Base-by-base conservation (phyloP, 2,329 filamentous ascomycete species). In the Pseudogymnoascus sp. region DNA sequence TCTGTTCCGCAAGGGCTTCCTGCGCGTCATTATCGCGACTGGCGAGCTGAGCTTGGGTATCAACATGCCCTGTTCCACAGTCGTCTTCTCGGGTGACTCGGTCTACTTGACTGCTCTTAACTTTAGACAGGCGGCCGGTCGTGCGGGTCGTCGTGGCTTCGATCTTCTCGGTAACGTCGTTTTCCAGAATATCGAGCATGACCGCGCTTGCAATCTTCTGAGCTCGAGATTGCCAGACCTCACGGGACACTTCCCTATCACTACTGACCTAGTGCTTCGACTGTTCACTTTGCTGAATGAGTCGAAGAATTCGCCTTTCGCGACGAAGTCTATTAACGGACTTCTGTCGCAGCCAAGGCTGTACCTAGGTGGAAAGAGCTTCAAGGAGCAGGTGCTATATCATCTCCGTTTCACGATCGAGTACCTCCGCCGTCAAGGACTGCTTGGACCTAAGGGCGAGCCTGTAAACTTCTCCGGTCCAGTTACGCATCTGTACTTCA, bases 21-120 rank as follows among this genome's bases (percentile, higher is more conserved):
- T 92, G 39, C 80, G 82, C 6, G 84, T 88, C 1, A 84, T 92
- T 28, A 79, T 92, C 25, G 88, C 89, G 0, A 92, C 89, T 1
- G 89, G 88, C 1, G 91, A 88, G 0, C 78, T 91, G 20, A 86
- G 87, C 1, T 76, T 92, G 4, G 89, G 89, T 75, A 88, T 93
- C 75, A 93, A 90, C 67, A 90, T 90, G 86, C 89, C 89, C 8
- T 92, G 88, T 71, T 90, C 89, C 71, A 93, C 89, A 1, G 88
- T 91, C 0, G 83, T 91, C 1, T 93, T 93, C 71, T 80, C 79
- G 14, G 88, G 87, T 0, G 88, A 92, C 70, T 89, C 85, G 0
- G 78, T 89, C 2, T 91, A 82, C 69, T 74, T 93, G 43, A 90
- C 87, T 0, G 83, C 88, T 0, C 80, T 92, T 59, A 90, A 90